These are phyloP conservation scores for Fallopia convolvulus DNA, from an alignment of 148 eudicot species.

Conservation along the genomic window DNA sequence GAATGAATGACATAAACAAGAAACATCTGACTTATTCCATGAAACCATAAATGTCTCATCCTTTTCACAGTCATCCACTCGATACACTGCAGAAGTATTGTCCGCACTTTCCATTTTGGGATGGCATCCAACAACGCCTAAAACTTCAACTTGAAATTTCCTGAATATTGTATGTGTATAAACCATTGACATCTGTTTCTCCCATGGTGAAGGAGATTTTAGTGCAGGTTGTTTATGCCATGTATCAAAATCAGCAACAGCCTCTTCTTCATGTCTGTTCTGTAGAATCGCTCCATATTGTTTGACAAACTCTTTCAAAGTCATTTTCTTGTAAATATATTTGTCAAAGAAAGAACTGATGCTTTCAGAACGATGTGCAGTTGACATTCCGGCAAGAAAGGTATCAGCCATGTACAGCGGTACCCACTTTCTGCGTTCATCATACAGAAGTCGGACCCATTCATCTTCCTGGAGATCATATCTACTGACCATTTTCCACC, in stretches of 20 bases:
- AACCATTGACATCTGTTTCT: slow-evolving; percentile 44
- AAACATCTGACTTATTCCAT: slow-evolving; percentile 41
- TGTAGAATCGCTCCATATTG: slow-evolving; percentile 43
- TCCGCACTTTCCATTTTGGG: slow-evolving; percentile 36
- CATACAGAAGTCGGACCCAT: slow-evolving; percentile 37
- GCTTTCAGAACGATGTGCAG: slow-evolving; percentile 34
- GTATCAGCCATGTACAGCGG: slow-evolving; percentile 32
- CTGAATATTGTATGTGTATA: slow-evolving; percentile 50
- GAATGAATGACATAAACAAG: slow-evolving; percentile 46
- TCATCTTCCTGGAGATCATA: slow-evolving; percentile 44
- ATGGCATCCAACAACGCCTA: slow-evolving; percentile 54
- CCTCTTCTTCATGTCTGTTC: slow-evolving; percentile 46
- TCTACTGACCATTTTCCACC: slow-evolving; percentile 47
- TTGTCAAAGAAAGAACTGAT: slow-evolving; percentile 45
- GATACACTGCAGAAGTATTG: slow-evolving; percentile 27
- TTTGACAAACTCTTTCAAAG: slow-evolving; percentile 44
- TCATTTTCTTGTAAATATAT: slow-evolving; percentile 38
- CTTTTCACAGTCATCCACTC: slow-evolving; percentile 47
- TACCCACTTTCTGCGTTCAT: slow-evolving; percentile 46
- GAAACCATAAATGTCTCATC: slow-evolving; percentile 34
- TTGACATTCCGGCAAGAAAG: slow-evolving; percentile 45
- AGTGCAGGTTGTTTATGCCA: slow-evolving; percentile 53
- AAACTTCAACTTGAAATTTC: slow-evolving; percentile 51
- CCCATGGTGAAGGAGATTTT: slow-evolving; percentile 57
- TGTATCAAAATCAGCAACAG: slow-evolving; percentile 49